A percentile compares a stretch with the other conserved stretches of the same genome.
Conservation (phyloP, 2,329 filamentous ascomycete species). For the Calonectria montana region DNA sequence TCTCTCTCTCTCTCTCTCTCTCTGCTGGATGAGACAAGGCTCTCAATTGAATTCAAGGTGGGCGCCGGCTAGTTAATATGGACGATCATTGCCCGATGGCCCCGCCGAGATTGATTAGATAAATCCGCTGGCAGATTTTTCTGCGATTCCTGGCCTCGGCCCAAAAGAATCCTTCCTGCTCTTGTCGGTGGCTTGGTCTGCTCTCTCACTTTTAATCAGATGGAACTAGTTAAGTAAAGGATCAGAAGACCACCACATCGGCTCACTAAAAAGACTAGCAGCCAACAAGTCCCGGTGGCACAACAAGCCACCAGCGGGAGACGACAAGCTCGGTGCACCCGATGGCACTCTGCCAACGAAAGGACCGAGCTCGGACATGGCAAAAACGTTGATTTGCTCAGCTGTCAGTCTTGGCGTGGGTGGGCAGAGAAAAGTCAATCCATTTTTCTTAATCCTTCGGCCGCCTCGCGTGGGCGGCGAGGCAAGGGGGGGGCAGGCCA, state of each 20-base stretch:
- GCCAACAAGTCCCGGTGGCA: neutral
- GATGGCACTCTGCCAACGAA: slow-evolving; percentile 2
- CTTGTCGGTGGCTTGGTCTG: neutral
- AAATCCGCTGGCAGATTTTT: neutral
- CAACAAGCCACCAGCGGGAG: slow-evolving; percentile 4
- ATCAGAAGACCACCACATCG: slow-evolving; percentile 16
- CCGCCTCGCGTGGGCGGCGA: neutral
- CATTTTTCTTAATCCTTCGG: neutral
- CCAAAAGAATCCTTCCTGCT: neutral
- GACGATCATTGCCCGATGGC: neutral
- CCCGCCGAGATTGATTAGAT: slow-evolving; percentile 28
- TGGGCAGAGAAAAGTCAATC: slow-evolving; percentile 1
- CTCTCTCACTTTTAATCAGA: slow-evolving; percentile 19
- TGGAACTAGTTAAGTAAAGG: slow-evolving; percentile 3
- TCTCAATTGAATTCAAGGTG: neutral
- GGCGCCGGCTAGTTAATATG: slow-evolving; percentile 18
- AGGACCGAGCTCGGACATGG: slow-evolving; percentile 19
- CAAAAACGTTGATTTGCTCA: slow-evolving; percentile 9
- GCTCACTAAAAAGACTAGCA: slow-evolving; percentile 9
- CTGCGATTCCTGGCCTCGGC: neutral
- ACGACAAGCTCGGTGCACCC: slow-evolving; percentile 9
- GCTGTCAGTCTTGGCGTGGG: slow-evolving; percentile 16
- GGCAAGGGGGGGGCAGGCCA: neutral
- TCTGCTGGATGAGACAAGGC: no score
- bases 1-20: no score